Evolutionary conservation across 2,329 filamentous ascomycete genomes (phyloP).

Genomic region (Endoconidiophora laricicola): DNA sequence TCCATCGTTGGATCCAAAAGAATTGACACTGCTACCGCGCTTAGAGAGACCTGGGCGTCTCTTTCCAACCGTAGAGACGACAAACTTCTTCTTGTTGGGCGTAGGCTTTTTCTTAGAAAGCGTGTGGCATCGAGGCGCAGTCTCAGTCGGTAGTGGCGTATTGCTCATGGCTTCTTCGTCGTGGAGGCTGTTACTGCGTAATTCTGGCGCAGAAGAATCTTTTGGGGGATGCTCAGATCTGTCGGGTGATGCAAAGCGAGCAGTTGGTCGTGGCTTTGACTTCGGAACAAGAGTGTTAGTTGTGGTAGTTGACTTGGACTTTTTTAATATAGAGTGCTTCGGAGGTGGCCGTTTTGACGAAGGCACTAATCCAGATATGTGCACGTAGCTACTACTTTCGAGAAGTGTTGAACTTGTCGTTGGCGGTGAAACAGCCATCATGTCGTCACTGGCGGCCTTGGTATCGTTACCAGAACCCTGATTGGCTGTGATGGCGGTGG

Average conservation of each 20-base stretch:
- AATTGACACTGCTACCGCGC: slow-evolving; percentile 11
- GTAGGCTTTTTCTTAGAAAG: slow-evolving; percentile 24
- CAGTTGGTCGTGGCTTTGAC: slow-evolving; percentile 33
- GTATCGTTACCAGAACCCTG: background rate
- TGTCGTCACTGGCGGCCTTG: slow-evolving; percentile 3
- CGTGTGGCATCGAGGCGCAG: background rate
- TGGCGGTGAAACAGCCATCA: background rate
- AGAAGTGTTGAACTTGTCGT: background rate
- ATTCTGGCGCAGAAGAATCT: too few relatives aligned
- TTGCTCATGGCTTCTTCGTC: too few relatives aligned
- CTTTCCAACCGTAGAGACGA: slow-evolving; percentile 17
- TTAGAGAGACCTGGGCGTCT: slow-evolving; percentile 9
- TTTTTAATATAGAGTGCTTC: slow-evolving; percentile 42
- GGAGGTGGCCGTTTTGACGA: slow-evolving; percentile 27
- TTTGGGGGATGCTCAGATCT: slow-evolving; percentile 20
- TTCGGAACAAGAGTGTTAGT: slow-evolving; percentile 22
- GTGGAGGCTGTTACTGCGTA: too few relatives aligned
- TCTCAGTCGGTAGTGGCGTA: too few relatives aligned
- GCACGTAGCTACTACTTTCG: background rate
- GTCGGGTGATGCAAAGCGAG: slow-evolving; percentile 41
- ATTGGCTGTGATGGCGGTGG: background rate
- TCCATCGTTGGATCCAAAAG: slow-evolving; percentile 13
- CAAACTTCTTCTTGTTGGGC: slow-evolving; percentile 24
- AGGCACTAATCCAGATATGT: slow-evolving; percentile 14
- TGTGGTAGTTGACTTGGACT: slow-evolving; percentile 34